Evolutionary conservation across 345 rosid genomes (phyloP).

Genomic region (Melastoma malabathricum): DNA sequence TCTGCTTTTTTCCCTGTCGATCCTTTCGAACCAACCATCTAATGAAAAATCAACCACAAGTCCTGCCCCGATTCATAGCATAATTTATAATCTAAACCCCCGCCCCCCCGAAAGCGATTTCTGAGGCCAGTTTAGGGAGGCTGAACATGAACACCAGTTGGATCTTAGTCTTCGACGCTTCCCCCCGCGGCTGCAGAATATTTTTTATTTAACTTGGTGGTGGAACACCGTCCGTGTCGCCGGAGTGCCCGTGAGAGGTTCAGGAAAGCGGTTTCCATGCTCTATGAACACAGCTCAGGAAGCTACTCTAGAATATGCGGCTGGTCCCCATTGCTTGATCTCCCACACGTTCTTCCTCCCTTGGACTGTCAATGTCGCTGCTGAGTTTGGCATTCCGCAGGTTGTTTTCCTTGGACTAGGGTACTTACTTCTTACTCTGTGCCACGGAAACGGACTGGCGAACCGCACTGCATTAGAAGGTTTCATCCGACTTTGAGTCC

Average conservation of each 20-base stretch:
- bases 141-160: too few relatives aligned
- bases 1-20: too few relatives aligned
- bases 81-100: too few relatives aligned
- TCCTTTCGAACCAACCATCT: too few relatives aligned
- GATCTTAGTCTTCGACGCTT: too few relatives aligned
- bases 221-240: too few relatives aligned
- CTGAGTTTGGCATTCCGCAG: constrained; percentile 30
- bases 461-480: constrained; percentile 21
- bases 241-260: constrained; percentile 8
- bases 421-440: constrained; percentile 23
- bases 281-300: constrained; percentile 17
- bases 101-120: too few relatives aligned
- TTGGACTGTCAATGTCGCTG: constrained; percentile 37
- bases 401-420: constrained; percentile 40
- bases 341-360: constrained; percentile 51
- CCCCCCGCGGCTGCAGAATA: too few relatives aligned
- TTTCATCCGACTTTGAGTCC: constrained; percentile 20
- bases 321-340: constrained; percentile 30
- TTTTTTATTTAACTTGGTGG: too few relatives aligned
- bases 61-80: too few relatives aligned
- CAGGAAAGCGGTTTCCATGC: constrained; percentile 8
- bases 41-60: too few relatives aligned
- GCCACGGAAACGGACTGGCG: constrained; percentile 9
- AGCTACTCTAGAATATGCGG: constrained; percentile 9
- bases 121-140: too few relatives aligned